Percentiles rank a stretch among this genome's conserved stretches.
Conservation (phyloP, 495 filamentous ascomycete species). For the Penicillium daleae region DNA sequence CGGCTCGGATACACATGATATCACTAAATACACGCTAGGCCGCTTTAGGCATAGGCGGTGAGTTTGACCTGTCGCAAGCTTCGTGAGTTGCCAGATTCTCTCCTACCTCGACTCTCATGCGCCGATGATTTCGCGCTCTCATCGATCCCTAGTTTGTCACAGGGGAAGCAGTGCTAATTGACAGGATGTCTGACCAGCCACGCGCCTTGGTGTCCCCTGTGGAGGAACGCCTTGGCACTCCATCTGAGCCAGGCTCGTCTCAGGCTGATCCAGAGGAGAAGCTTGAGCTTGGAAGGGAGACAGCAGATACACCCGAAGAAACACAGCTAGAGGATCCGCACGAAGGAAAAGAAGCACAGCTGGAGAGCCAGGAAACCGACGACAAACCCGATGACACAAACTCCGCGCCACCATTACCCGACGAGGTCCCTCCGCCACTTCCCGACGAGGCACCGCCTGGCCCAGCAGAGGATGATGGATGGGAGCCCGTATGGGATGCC, state of each 20-base stretch:
- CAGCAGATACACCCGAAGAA: constrained; percentile 12
- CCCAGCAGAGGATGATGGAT: constrained; percentile 73
- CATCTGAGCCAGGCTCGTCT: constrained; percentile 15
- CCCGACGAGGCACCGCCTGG: constrained; percentile 58
- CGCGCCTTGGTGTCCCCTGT: constrained; percentile 2
- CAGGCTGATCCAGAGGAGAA: constrained; percentile 15
- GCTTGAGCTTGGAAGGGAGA: constrained; percentile 12
- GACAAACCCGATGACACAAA: constrained; percentile 29
- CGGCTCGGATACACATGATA: background rate
- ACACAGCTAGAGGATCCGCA: constrained; percentile 18
- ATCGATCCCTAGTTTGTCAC: background rate
- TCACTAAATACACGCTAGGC: background rate
- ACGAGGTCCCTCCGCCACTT: constrained; percentile 53
- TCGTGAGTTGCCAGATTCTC: constrained; percentile 1
- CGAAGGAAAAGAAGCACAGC: constrained; percentile 17
- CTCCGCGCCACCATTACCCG: constrained; percentile 54
- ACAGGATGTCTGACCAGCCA: constrained; percentile 22
- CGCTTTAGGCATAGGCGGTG: constrained; percentile 10
- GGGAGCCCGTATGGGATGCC: constrained; percentile 83
- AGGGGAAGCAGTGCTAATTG: constrained; percentile 9
- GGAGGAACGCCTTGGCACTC: background rate
- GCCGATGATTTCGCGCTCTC: background rate
- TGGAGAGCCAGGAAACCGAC: constrained; percentile 17
- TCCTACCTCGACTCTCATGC: background rate
- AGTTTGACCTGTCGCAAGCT: constrained; percentile 1